Evolutionary conservation across 495 filamentous ascomycete genomes (phyloP).

Genomic region (Darksidea phi): DNA sequence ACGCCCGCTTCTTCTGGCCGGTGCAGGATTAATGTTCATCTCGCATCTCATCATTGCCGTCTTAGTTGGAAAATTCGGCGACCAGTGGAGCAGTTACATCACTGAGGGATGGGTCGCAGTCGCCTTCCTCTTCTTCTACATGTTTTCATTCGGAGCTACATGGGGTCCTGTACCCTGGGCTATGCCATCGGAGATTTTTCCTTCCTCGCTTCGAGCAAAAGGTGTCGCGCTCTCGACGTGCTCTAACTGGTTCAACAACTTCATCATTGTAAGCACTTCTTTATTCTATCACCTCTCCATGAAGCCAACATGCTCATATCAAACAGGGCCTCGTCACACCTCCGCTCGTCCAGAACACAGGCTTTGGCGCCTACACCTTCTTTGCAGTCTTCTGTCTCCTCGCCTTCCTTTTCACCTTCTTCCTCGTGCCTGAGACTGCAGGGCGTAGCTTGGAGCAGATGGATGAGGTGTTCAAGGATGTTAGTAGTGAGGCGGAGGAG

Average conservation of each 20-base stretch:
- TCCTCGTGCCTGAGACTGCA: constrained; percentile 55
- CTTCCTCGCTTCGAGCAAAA: constrained; percentile 47
- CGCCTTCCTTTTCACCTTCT: constrained; percentile 53
- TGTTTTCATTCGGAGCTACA: constrained; percentile 34
- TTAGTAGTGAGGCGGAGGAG: constrained; percentile 29
- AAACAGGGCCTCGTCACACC: constrained; percentile 53
- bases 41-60: constrained; percentile 40
- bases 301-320: not conserved
- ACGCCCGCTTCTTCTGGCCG: constrained; percentile 35
- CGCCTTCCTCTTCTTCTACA: constrained; percentile 36
- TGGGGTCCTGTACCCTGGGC: constrained; percentile 37
- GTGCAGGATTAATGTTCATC: constrained; percentile 36
- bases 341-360: constrained; percentile 54
- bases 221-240: constrained; percentile 43
- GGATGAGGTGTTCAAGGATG: constrained; percentile 41
- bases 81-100: constrained; percentile 35
- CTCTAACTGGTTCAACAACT: constrained; percentile 59
- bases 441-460: constrained; percentile 41
- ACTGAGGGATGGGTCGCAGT: constrained; percentile 40
- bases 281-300: constrained; percentile 2
- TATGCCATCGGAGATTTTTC: constrained; percentile 37
- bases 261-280: constrained; percentile 47
- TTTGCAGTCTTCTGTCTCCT: constrained; percentile 60
- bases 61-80: constrained; percentile 36
- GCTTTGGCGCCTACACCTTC: constrained; percentile 57